phyloP scores from a whole-genome alignment of 1,284 basidiomycete genomes.

The Amylostereum areolatum region DNA sequence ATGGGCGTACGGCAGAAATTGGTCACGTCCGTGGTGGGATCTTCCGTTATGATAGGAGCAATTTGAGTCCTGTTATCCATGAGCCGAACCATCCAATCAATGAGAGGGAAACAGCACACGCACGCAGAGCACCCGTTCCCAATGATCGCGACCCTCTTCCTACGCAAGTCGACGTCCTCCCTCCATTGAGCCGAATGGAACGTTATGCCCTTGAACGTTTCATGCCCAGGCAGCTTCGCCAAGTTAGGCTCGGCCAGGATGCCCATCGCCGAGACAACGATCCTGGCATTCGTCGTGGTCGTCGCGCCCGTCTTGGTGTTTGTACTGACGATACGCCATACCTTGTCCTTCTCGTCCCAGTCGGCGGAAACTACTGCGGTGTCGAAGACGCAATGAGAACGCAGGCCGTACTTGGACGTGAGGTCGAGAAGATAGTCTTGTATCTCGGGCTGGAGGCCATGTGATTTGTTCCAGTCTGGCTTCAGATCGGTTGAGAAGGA shows the following conservation, averaged over 20 bases:
- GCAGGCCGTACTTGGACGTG: constrained; percentile 17
- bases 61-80: constrained; percentile 32
- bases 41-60: constrained; percentile 35
- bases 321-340: constrained; percentile 28
- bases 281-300: constrained; percentile 14
- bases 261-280: constrained; percentile 43
- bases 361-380: constrained; percentile 29
- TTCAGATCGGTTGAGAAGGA: constrained; percentile 25
- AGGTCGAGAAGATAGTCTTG: constrained; percentile 24
- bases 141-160: constrained; percentile 32
- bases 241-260: constrained; percentile 31
- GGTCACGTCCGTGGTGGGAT: constrained; percentile 30
- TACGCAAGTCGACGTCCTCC: constrained; percentile 24
- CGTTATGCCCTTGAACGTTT: constrained; percentile 32
- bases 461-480: constrained; percentile 23
- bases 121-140: constrained; percentile 33
- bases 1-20: constrained; percentile 41
- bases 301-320: constrained; percentile 21
- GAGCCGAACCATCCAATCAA: background rate
- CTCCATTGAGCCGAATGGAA: constrained; percentile 37
- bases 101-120: constrained; percentile 1
- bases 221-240: constrained; percentile 31
- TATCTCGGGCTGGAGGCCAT: constrained; percentile 25
- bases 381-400: constrained; percentile 21
- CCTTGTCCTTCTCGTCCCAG: constrained; percentile 31